Conservation (phyloP, 495 filamentous ascomycete species). For the Neurospora sp. region DNA sequence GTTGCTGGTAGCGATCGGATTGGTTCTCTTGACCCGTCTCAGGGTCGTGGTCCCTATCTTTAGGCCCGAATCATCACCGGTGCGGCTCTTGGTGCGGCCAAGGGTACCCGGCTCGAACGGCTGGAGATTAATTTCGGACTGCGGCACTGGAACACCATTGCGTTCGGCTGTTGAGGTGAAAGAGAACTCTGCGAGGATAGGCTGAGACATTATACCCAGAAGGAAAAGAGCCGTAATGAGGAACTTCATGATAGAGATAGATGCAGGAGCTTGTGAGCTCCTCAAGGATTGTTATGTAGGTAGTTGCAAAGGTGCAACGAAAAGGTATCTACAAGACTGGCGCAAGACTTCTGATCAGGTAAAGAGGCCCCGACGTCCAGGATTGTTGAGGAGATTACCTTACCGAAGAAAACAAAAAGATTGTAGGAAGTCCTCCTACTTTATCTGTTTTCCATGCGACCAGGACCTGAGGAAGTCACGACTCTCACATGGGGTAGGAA, state of each 20-base stretch:
- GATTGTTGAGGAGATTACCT: background rate
- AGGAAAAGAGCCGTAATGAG: conserved; percentile 4
- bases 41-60: background rate
- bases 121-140: conserved; percentile 16
- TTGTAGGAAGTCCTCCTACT: background rate
- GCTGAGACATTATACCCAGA: conserved; percentile 8
- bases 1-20: conserved; percentile 6
- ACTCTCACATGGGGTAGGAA: background rate
- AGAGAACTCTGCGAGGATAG: conserved; percentile 11
- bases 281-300: background rate
- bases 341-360: background rate
- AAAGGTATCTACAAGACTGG: background rate
- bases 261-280: background rate
- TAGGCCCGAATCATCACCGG: background rate
- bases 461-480: background rate
- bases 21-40: conserved; percentile 8
- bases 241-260: conserved; percentile 5
- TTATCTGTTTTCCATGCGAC: background rate
- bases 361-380: background rate
- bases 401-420: background rate
- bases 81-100: background rate
- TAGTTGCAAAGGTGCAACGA: background rate
- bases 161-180: conserved; percentile 13
- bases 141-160: conserved; percentile 17
- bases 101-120: conserved; percentile 8